Percentiles rank a stretch among this genome's conserved stretches.
phyloP scores from a whole-genome alignment of 495 filamentous ascomycete species.

The Letharia columbiana region DNA sequence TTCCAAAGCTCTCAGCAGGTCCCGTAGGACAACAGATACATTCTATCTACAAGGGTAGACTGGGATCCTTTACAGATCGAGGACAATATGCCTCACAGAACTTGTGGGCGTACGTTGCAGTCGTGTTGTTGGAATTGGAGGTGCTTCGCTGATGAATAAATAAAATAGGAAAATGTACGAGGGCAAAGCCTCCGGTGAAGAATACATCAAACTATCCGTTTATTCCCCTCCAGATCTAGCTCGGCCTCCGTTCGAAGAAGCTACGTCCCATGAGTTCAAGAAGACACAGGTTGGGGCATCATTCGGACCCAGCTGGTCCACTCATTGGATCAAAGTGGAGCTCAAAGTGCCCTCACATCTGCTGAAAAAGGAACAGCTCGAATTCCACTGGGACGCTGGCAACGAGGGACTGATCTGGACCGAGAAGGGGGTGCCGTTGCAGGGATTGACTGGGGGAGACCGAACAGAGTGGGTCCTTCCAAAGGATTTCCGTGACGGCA shows the following conservation, averaged over 20 bases:
- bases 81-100: slow-evolving; percentile 79
- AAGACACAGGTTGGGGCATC: slow-evolving; percentile 64
- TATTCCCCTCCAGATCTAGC: slow-evolving; percentile 73
- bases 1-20: slow-evolving; percentile 49
- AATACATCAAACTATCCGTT: slow-evolving; percentile 76
- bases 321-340: slow-evolving; percentile 90
- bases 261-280: slow-evolving; percentile 68
- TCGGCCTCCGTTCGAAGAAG: slow-evolving; percentile 85
- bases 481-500: slow-evolving; percentile 66
- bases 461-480: slow-evolving; percentile 86
- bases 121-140: not conserved
- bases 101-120: slow-evolving; percentile 50
- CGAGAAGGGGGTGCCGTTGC: slow-evolving; percentile 76
- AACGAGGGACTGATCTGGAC: slow-evolving; percentile 90
- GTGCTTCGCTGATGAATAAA: slow-evolving; percentile 4
- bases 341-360: slow-evolving; percentile 69
- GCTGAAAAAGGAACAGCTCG: slow-evolving; percentile 63
- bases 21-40: slow-evolving; percentile 79
- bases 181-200: slow-evolving; percentile 57
- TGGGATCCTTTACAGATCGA: slow-evolving; percentile 64
- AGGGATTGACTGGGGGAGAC: slow-evolving; percentile 91
- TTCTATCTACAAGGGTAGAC: slow-evolving; percentile 76
- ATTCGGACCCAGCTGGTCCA: slow-evolving; percentile 94
- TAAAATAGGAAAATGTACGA: slow-evolving; percentile 62
- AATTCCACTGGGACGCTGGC: slow-evolving; percentile 91